phyloP scores from a whole-genome alignment of 148 eudicot genomes.

The Fallopia convolvulus region DNA sequence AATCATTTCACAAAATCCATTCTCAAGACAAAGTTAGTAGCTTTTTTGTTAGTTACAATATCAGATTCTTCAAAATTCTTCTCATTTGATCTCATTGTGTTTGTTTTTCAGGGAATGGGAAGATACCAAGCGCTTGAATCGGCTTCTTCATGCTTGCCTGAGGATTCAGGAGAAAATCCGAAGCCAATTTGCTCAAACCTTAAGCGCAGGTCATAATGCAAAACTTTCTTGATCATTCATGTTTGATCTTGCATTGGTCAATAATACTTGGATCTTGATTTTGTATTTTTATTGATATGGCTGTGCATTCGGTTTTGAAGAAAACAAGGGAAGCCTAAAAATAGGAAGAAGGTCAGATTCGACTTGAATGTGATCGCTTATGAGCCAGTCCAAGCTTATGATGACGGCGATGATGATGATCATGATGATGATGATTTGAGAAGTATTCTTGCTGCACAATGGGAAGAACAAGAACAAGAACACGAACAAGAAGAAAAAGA shows the following conservation, averaged over 20 bases:
- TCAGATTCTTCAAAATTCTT: background rate
- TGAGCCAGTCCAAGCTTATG: slow-evolving; percentile 41
- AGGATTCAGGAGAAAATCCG: background rate
- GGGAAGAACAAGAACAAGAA: slow-evolving; percentile 15
- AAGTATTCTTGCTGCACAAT: background rate
- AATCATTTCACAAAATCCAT: slow-evolving; percentile 16
- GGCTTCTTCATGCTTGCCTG: background rate
- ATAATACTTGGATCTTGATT: background rate
- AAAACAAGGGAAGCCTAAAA: slow-evolving; percentile 26
- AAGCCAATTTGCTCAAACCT: slow-evolving; percentile 14
- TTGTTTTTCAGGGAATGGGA: slow-evolving; percentile 36
- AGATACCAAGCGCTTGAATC: slow-evolving; percentile 47
- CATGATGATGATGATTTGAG: slow-evolving; percentile 9
- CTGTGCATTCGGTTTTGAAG: slow-evolving; percentile 30
- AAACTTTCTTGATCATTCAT: background rate
- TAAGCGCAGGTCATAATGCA: slow-evolving; percentile 19
- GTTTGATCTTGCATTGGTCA: background rate
- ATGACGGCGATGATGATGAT: slow-evolving; percentile 15
- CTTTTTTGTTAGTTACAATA: background rate
- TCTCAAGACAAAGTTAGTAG: slow-evolving; percentile 28
- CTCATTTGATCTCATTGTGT: background rate
- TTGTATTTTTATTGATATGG: background rate
- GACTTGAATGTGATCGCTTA: slow-evolving; percentile 56
- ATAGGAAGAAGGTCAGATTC: slow-evolving; percentile 65
- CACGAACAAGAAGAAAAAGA: slow-evolving; percentile 6